Conservation (phyloP, 805 yeast species). For the Monosporozyma servazzii region DNA sequence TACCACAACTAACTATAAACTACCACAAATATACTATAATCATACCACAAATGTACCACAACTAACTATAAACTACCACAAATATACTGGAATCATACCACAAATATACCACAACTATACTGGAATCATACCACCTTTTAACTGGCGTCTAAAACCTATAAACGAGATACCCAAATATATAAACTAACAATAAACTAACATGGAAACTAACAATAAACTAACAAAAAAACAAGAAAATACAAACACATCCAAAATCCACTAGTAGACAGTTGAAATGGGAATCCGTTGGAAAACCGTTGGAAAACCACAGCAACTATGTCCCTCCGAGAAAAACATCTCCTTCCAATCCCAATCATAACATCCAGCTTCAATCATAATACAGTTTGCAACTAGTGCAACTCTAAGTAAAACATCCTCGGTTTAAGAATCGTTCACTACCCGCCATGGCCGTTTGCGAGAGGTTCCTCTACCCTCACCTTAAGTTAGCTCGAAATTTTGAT, state of each 20-base stretch:
- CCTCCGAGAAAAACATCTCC: not conserved
- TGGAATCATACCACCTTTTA: no score
- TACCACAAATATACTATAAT: no score
- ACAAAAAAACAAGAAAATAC: not conserved
- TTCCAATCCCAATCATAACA: not conserved
- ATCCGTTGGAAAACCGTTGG: not conserved
- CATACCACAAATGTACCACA: no score
- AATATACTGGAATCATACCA: no score
- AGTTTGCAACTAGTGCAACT: not conserved
- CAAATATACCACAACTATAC: no score
- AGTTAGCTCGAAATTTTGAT: not conserved
- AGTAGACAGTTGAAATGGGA: not conserved
- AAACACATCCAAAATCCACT: not conserved
- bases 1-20: no score
- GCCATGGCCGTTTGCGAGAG: not conserved
- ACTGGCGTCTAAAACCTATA: no score
- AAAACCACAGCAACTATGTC: not conserved
- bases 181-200: no score
- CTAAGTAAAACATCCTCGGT: not conserved
- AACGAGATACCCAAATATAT: no score
- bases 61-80: no score
- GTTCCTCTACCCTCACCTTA: not conserved
- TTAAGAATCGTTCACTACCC: not conserved
- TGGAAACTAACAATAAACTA: no score
- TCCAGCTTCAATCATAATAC: not conserved